Conservation (phyloP, 805 yeast genomes). For the Torulaspora quercuum region DNA sequence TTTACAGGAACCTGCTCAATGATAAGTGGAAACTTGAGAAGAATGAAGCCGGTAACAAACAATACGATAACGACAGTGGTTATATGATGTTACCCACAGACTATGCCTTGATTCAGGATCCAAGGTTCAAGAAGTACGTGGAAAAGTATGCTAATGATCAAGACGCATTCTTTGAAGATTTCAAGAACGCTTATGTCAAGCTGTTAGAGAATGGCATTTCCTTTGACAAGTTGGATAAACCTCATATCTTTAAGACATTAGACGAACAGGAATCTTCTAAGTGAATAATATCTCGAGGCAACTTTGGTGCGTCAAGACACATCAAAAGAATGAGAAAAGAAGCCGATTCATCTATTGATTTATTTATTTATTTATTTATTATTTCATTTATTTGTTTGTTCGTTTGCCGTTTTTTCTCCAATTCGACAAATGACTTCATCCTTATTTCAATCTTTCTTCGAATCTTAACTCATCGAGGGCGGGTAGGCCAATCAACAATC, state of each 20-base stretch:
- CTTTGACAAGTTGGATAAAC: constrained; percentile 48
- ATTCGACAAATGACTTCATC: too few species aligned
- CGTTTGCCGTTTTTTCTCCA: too few species aligned
- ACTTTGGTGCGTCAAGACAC: too few species aligned
- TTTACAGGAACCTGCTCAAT: constrained; percentile 53
- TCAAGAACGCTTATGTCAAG: constrained; percentile 63
- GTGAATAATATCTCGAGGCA: neutral
- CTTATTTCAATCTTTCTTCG: constrained; percentile 66
- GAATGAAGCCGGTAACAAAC: constrained; percentile 58
- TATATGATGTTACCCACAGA: constrained; percentile 90
- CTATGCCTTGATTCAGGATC: constrained; percentile 61
- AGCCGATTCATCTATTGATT: neutral
- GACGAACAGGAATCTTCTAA: constrained; percentile 54
- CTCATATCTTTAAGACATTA: constrained; percentile 57
- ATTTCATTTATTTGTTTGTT: too few species aligned
- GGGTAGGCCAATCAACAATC: constrained; percentile 86
- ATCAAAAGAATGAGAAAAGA: too few species aligned
- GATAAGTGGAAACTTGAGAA: constrained; percentile 54
- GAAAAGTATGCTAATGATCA: constrained; percentile 65
- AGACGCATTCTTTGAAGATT: constrained; percentile 57
- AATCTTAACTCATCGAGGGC: constrained; percentile 88
- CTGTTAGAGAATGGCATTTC: constrained; percentile 72
- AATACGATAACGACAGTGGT: constrained; percentile 59
- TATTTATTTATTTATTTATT: constrained; percentile 8
- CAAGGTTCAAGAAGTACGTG: constrained; percentile 57